Conservation (phyloP, 768 basidiomycete species). For the Panaeolus cyanescens region DNA sequence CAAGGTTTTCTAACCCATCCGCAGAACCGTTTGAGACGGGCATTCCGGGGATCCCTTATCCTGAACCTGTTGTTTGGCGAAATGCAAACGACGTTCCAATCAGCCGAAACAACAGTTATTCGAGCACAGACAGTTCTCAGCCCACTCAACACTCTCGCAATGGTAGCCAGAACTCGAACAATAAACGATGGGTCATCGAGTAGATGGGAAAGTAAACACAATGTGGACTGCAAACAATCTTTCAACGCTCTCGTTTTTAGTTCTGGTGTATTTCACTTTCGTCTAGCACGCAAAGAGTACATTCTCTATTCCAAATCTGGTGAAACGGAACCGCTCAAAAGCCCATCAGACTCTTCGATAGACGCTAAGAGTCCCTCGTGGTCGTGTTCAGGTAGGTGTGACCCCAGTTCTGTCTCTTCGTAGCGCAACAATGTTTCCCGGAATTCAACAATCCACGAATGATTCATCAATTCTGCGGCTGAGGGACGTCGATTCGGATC, state of each 20-base stretch:
- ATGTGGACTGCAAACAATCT: neutral
- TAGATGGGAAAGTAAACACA: conserved; percentile 16
- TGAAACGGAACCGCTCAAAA: conserved; percentile 47
- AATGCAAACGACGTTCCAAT: conserved; percentile 34
- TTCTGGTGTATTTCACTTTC: conserved; percentile 15
- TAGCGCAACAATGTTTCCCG: conserved; percentile 69
- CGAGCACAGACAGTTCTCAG: conserved; percentile 40
- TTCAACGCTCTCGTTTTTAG: conserved; percentile 5
- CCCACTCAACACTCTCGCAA: conserved; percentile 25
- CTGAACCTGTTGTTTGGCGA: conserved; percentile 36
- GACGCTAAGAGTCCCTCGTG: neutral
- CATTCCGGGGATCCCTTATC: conserved; percentile 26
- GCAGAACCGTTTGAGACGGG: conserved; percentile 41
- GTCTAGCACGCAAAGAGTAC: conserved; percentile 11
- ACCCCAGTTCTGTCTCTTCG: conserved; percentile 62
- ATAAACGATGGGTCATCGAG: conserved; percentile 60
- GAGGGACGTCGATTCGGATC: conserved; percentile 84
- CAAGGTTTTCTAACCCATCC: conserved; percentile 47
- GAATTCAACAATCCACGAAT: conserved; percentile 89
- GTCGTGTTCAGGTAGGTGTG: conserved; percentile 10
- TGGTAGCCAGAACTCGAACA: conserved; percentile 25
- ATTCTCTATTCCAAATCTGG: conserved; percentile 36
- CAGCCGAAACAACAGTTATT: conserved; percentile 30
- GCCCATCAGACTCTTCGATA: conserved; percentile 53
- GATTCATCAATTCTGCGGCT: conserved; percentile 81